A percentile compares a stretch with the other conserved stretches of the same genome.
phyloP scores from a whole-genome alignment of 371 early-diverging fungal genomes.

The Sanchytrium tribonematis region DNA sequence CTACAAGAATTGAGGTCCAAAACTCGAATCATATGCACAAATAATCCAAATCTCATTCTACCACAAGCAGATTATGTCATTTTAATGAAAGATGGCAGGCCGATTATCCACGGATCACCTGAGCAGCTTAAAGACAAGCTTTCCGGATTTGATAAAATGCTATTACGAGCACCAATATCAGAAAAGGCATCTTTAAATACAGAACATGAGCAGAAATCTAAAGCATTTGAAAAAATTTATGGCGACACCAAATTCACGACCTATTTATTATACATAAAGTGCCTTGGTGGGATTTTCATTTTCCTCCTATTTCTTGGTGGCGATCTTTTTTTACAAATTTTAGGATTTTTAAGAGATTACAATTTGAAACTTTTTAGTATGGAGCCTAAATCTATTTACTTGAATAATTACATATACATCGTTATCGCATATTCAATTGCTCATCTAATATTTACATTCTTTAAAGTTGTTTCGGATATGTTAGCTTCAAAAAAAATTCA shows the following conservation, averaged over 20 bases:
- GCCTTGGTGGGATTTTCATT: not conserved
- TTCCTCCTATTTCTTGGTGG: not conserved
- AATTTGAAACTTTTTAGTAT: not conserved
- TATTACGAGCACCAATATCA: not conserved
- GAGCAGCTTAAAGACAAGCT: not conserved
- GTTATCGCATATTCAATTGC: not conserved
- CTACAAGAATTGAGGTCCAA: not conserved
- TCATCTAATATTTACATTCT: not conserved
- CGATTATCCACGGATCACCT: not conserved
- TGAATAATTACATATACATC: not conserved
- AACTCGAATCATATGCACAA: not conserved
- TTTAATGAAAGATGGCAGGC: slow-evolving; percentile 25
- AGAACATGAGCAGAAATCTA: too few species aligned
- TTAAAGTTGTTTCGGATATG: not conserved
- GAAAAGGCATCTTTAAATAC: too few species aligned
- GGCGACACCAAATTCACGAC: not conserved
- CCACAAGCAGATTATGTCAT: slow-evolving; percentile 28
- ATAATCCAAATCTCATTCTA: slow-evolving; percentile 5
- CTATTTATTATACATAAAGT: not conserved
- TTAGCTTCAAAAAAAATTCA: not conserved
- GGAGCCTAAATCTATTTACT: not conserved
- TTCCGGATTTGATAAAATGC: not conserved
- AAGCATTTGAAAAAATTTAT: not conserved
- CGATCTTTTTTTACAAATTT: not conserved
- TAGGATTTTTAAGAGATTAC: not conserved